Base-by-base conservation (phyloP, 1,284 basidiomycete genomes). In the Microbotryum saponariae region DNA sequence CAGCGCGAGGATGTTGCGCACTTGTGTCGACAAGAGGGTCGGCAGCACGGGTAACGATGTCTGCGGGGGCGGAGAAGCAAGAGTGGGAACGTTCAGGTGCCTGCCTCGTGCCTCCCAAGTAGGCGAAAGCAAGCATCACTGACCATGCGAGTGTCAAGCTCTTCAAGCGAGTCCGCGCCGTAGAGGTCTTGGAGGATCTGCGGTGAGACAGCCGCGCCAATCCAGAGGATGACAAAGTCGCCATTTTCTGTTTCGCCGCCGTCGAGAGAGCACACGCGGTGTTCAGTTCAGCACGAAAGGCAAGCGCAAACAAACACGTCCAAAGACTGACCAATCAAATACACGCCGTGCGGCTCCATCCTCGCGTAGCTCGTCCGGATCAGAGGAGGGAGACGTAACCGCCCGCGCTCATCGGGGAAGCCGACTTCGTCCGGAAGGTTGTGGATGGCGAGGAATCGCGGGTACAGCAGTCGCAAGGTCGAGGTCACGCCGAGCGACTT, bases 301-400 rank as follows among this genome's bases (percentile, higher is more conserved):
- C 45, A 8, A 21, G 0, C n/a, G n/a, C 12, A 25, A 49, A 6
- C 23, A 51, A 27, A 18, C 18, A 65, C 8, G 29, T 48, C n/a
- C 29, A 37, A 37, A 7, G 50, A 79, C 80, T 65, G 68, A 91
- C 90, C 87, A 67, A 94, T 85, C 59, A 98, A 78, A 77, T 98
- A 99, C 16, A 94, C 81, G 0, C 96, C 96, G 70, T 90, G 82
- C 1, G 84, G 82, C 68, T 91, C 85, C 94, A 99, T 97, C 71
- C 86, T 89, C 54, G 81, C 79, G 77, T 97, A 86, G 65, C 87
- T 88, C 54, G 83, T 82, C 44, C 94, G 82, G 86, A 94, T 93
- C 65, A 86, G 81, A 8, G 85, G 81, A 10, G 94, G 93, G 62
- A 89, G 76, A 54, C 81, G 78, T 55, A 91, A 79, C 48, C 81